These are phyloP conservation scores for Trichosporon sp. DNA, from an alignment of 1,284 basidiomycete genomes.

Conservation along the genomic window DNA sequence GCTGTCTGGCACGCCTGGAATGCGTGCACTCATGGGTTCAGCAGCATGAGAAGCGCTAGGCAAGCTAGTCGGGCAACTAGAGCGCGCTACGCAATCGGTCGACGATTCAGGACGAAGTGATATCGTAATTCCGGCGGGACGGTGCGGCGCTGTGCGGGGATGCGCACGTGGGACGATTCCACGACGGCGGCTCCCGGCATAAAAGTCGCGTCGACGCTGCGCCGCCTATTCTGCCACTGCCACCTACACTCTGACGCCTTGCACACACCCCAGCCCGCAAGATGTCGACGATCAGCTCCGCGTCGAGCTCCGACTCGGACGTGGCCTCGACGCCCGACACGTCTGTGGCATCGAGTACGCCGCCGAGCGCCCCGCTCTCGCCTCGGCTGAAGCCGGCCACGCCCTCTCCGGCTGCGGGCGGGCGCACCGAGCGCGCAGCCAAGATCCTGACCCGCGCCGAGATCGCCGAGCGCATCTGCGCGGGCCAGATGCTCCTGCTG, in stretches of 20 bases:
- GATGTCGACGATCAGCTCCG: conserved; percentile 1
- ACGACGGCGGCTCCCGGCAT: not conserved
- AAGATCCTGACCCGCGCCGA: conserved; percentile 21
- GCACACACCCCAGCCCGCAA: not conserved
- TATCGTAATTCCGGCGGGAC: not conserved
- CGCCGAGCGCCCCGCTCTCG: not conserved
- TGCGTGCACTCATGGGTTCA: not conserved
- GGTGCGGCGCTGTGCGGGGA: not conserved
- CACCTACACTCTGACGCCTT: not conserved
- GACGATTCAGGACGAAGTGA: not conserved
- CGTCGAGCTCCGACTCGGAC: not conserved
- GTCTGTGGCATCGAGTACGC: not conserved
- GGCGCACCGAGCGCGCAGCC: not conserved
- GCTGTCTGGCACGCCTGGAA: not conserved
- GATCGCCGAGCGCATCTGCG: conserved; percentile 57
- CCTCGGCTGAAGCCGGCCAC: not conserved
- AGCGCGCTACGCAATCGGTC: not conserved
- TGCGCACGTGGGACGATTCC: conserved; percentile 1
- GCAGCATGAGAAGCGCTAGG: not conserved
- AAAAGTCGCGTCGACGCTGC: not conserved
- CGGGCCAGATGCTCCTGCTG: conserved; percentile 74
- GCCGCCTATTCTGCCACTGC: not conserved
- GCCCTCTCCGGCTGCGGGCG: not conserved
- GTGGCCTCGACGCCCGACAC: not conserved
- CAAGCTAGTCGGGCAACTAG: not conserved